Percentiles rank a stretch among this genome's conserved stretches.
Conservation (phyloP, 176 grass and related monocot genomes). For the Cenchrus americanus region DNA sequence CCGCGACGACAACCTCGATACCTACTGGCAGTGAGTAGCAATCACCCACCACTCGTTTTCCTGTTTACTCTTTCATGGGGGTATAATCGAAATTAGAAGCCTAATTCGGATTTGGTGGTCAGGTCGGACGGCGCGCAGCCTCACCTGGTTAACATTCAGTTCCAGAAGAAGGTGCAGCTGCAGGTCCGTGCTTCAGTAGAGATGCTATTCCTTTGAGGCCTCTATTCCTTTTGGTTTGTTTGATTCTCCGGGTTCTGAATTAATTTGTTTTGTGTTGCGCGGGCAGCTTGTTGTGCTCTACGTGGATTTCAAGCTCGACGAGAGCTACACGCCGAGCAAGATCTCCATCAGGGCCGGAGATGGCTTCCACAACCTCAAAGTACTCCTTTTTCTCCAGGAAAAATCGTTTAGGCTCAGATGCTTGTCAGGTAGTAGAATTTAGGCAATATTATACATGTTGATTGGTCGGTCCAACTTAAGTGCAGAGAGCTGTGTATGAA, state of each 20-base stretch:
- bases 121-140: conserved; percentile 96
- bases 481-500: background rate
- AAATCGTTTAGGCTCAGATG: background rate
- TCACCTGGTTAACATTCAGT: conserved; percentile 95
- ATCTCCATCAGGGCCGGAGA: conserved; percentile 88
- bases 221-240: background rate
- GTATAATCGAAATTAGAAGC: background rate
- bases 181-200: conserved; percentile 51
- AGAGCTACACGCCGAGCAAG: conserved; percentile 98
- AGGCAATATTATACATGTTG: background rate
- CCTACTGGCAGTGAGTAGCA: conserved; percentile 69
- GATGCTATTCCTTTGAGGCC: background rate
- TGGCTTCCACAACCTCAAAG: conserved; percentile 99
- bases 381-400: conserved; percentile 26
- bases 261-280: background rate
- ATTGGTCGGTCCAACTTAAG: background rate
- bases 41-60: background rate
- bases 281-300: conserved; percentile 80
- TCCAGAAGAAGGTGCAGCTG: conserved; percentile 93
- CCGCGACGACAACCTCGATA: conserved; percentile 82
- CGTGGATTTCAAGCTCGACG: conserved; percentile 95
- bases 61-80: background rate
- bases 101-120: conserved; percentile 10
- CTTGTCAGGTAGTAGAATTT: background rate
- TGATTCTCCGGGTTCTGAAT: background rate